phyloP scores from a whole-genome alignment of 345 rosid species.

The Mallotus nudiflorus region DNA sequence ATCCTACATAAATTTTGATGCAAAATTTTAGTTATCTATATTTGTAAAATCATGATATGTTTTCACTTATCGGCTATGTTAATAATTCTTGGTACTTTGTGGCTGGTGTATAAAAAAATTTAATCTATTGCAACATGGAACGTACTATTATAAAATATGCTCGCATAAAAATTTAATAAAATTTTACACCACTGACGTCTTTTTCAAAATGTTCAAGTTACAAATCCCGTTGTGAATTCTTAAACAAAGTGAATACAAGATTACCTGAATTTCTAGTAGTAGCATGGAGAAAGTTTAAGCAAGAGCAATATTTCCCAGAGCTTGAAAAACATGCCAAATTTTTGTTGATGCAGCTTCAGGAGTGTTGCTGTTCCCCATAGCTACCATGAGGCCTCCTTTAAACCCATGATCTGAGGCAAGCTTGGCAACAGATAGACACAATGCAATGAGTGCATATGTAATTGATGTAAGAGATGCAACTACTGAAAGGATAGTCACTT shows the following conservation, averaged over 20 bases:
- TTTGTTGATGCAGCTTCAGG: conserved; percentile 20
- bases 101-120: no score
- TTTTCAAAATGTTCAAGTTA: no score
- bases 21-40: no score
- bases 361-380: background rate
- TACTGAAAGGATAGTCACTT: conserved; percentile 23
- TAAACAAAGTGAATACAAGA: no score
- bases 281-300: conserved; percentile 43
- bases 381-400: conserved; percentile 20
- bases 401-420: conserved; percentile 6
- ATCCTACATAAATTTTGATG: conserved; percentile 22
- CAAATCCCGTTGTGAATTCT: no score
- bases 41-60: no score
- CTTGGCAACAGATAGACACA: conserved; percentile 16
- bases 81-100: no score
- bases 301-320: conserved; percentile 54
- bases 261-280: conserved; percentile 35
- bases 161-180: no score
- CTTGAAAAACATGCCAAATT: conserved; percentile 51
- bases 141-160: no score
- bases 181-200: no score
- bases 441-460: conserved; percentile 20
- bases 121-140: no score
- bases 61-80: no score
- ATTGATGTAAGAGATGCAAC: conserved; percentile 29